A percentile compares a stretch with the other conserved stretches of the same genome.
Evolutionary conservation across 2,329 filamentous ascomycete species (phyloP).

Genomic region (Erysiphe neolycopersici): DNA sequence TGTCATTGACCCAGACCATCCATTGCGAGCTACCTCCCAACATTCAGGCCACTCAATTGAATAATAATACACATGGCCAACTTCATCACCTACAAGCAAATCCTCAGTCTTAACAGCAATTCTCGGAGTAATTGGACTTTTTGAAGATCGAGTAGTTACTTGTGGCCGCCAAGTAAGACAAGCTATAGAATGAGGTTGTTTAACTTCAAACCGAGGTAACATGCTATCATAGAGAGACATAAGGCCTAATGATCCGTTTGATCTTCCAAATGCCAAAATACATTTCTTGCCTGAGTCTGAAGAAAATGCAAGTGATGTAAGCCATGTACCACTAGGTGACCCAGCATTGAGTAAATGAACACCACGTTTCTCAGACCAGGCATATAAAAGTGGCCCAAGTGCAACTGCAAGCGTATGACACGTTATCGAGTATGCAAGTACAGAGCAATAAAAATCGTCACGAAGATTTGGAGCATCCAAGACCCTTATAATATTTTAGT

Average conservation of each 20-base stretch:
- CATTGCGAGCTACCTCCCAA: constrained; percentile 33
- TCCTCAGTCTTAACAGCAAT: constrained; percentile 45
- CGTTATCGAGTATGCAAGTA: constrained; percentile 58
- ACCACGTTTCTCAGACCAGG: constrained; percentile 58
- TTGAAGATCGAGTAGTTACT: constrained; percentile 23
- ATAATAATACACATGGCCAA: constrained; percentile 67
- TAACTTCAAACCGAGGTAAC: constrained; percentile 45
- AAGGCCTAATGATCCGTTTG: constrained; percentile 47
- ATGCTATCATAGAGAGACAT: constrained; percentile 48
- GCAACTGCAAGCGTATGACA: constrained; percentile 61
- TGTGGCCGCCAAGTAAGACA: constrained; percentile 61
- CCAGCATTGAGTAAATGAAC: constrained; percentile 28
- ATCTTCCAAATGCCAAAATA: constrained; percentile 65
- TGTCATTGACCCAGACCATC: constrained; percentile 54
- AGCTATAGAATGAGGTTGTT: constrained; percentile 45
- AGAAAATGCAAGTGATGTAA: constrained; percentile 81
- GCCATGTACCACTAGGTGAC: constrained; percentile 25
- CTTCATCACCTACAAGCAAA: constrained; percentile 62
- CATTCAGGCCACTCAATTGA: constrained; percentile 56
- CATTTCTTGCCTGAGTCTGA: constrained; percentile 46
- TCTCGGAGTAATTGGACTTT: constrained; percentile 19
- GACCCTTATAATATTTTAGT: constrained; percentile 24
- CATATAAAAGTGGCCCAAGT: constrained; percentile 51
- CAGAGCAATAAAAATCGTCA: constrained; percentile 87
- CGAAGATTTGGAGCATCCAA: constrained; percentile 71